phyloP scores from a whole-genome alignment of 495 filamentous ascomycete species.

The Tuber magnatum region DNA sequence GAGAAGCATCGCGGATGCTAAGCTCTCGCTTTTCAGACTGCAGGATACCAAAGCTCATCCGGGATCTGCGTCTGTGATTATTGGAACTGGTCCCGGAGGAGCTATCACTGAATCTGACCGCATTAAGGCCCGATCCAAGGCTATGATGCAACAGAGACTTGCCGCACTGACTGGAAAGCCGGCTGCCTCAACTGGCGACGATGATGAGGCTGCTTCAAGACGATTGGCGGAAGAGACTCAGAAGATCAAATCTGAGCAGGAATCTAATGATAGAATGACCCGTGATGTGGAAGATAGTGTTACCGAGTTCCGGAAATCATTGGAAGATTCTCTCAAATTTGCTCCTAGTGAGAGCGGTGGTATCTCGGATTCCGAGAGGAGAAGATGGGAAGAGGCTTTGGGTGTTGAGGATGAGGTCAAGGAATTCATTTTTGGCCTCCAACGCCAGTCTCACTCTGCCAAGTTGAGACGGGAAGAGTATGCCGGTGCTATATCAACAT shows the following conservation, averaged over 20 bases:
- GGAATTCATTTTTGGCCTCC: constrained; percentile 95
- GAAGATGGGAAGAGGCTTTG: constrained; percentile 92
- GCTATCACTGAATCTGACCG: constrained; percentile 86
- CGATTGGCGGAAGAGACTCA: constrained; percentile 80
- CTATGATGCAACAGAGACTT: constrained; percentile 96
- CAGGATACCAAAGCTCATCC: constrained; percentile 91
- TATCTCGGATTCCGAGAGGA: constrained; percentile 68
- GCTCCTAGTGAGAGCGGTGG: constrained; percentile 56
- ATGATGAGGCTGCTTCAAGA: constrained; percentile 67
- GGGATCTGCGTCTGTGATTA: constrained; percentile 67
- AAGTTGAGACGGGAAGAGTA: constrained; percentile 69
- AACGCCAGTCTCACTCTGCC: constrained; percentile 70
- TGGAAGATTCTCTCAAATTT: constrained; percentile 83
- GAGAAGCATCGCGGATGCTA: constrained; percentile 84
- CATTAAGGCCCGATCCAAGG: constrained; percentile 87
- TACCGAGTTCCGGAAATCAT: constrained; percentile 70
- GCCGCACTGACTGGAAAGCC: constrained; percentile 85
- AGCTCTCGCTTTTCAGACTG: constrained; percentile 86
- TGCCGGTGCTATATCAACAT: constrained; percentile 23
- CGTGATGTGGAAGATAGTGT: constrained; percentile 95
- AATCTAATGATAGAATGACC: constrained; percentile 93
- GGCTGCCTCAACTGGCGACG: constrained; percentile 52
- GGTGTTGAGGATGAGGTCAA: constrained; percentile 94
- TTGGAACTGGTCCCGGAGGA: constrained; percentile 91
- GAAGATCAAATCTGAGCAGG: constrained; percentile 70